A percentile compares a stretch with the other conserved stretches of the same genome.
phyloP scores from a whole-genome alignment of 1,284 basidiomycete species.

The Stereum hirsutum region DNA sequence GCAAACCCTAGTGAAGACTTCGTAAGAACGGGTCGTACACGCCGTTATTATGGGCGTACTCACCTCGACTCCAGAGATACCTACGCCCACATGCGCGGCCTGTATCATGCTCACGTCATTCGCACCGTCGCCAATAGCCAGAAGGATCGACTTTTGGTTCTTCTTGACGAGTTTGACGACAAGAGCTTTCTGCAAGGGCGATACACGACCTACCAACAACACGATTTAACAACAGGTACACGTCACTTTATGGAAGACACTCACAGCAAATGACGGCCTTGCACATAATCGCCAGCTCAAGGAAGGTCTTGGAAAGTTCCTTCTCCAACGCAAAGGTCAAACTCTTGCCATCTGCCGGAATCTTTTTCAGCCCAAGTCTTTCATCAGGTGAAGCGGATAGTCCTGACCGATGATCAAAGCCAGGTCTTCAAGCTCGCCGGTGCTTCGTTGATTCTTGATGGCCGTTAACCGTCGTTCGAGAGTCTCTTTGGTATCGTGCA shows the following conservation, averaged over 20 bases:
- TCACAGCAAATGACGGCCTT: slow-evolving; percentile 96
- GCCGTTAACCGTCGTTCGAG: slow-evolving; percentile 83
- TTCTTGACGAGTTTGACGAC: slow-evolving; percentile 99
- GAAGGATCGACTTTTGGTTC: slow-evolving; percentile 83
- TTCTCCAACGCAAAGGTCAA: slow-evolving; percentile 91
- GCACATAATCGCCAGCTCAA: slow-evolving; percentile 97
- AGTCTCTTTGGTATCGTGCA: slow-evolving; percentile 79
- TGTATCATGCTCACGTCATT: slow-evolving; percentile 98
- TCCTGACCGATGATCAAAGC: slow-evolving; percentile 85
- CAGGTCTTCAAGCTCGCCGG: slow-evolving; percentile 90
- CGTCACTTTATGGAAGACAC: slow-evolving; percentile 18
- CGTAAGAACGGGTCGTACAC: too few relatives aligned
- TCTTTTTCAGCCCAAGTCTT: neutral
- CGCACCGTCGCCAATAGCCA: slow-evolving; percentile 96
- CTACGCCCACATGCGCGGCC: slow-evolving; percentile 95
- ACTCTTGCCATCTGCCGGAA: slow-evolving; percentile 80
- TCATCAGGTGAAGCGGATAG: neutral
- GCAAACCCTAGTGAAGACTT: slow-evolving; percentile 67
- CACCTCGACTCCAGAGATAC: slow-evolving; percentile 94
- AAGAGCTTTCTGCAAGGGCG: slow-evolving; percentile 94
- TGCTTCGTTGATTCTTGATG: slow-evolving; percentile 86
- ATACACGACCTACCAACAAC: slow-evolving; percentile 75
- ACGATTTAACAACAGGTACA: slow-evolving; percentile 3
- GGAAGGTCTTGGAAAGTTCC: slow-evolving; percentile 80
- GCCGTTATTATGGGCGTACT: too few relatives aligned